These are phyloP conservation scores for Hypomyces perniciosus DNA, from an alignment of 2,329 filamentous ascomycete genomes.

Conservation along the genomic window DNA sequence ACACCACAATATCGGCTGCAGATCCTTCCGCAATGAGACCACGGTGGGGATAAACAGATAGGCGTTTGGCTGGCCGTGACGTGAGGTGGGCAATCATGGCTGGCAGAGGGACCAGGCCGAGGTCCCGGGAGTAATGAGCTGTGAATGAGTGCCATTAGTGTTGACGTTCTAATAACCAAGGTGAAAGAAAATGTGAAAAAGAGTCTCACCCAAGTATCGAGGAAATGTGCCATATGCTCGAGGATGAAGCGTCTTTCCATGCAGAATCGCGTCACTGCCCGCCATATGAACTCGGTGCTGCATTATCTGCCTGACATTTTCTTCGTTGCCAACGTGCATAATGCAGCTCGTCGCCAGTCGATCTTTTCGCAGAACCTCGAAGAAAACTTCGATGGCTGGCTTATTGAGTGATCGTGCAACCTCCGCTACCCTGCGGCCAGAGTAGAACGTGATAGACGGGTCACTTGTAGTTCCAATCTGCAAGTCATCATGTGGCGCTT, in stretches of 20 bases:
- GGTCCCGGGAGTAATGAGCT: conserved; percentile 20
- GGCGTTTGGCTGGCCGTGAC: conserved; percentile 19
- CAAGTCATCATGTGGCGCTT: too few relatives aligned
- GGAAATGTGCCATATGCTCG: conserved; percentile 21
- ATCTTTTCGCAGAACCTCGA: conserved; percentile 18
- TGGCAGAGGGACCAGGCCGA: conserved; percentile 17
- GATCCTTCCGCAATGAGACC: conserved; percentile 19
- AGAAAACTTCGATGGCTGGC: conserved; percentile 17
- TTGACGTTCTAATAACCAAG: not conserved
- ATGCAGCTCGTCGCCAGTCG: conserved; percentile 18
- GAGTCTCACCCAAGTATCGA: conserved; percentile 17
- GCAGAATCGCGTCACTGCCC: conserved; percentile 20
- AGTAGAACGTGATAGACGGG: conserved; percentile 13
- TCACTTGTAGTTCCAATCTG: conserved; percentile 16
- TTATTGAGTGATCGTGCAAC: conserved; percentile 13
- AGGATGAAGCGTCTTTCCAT: conserved; percentile 19
- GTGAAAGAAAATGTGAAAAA: not conserved
- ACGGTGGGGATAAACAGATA: conserved; percentile 18
- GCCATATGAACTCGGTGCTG: conserved; percentile 21
- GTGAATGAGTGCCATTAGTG: not conserved
- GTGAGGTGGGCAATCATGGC: conserved; percentile 20
- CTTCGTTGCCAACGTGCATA: conserved; percentile 21
- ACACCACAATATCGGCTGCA: conserved; percentile 19
- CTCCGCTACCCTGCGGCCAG: conserved; percentile 16
- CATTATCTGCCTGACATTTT: conserved; percentile 20